Evolutionary conservation across 2,329 filamentous ascomycete genomes (phyloP).

Genomic region (Fusarium xylarioides): DNA sequence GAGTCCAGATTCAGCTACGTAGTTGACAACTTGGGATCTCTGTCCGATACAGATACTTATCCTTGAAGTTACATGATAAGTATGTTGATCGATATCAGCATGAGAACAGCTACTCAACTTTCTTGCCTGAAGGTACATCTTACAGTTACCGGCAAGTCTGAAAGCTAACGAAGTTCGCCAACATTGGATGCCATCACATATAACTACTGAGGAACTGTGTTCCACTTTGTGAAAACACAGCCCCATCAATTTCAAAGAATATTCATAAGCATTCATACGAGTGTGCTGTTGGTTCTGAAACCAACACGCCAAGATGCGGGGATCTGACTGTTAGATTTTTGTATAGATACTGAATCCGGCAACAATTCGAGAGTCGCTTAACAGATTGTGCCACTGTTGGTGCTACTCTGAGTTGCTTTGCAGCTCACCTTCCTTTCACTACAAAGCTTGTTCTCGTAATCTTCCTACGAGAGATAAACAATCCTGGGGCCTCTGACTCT

Average conservation of each 20-base stretch:
- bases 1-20: not conserved
- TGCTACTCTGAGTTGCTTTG: not conserved
- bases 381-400: not conserved
- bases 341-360: not conserved
- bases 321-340: not conserved
- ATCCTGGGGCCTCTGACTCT: not conserved
- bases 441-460: not conserved
- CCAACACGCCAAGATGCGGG: not conserved
- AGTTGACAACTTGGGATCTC: not conserved
- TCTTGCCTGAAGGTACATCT: not conserved
- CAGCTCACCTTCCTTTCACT: slow-evolving; percentile 2
- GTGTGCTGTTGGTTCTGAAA: not conserved
- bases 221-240: not conserved
- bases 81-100: not conserved
- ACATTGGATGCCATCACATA: not conserved
- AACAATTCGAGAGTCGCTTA: not conserved
- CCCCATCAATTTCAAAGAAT: not conserved
- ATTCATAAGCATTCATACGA: not conserved
- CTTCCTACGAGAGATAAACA: not conserved
- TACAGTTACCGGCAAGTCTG: not conserved
- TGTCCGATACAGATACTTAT: not conserved
- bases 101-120: not conserved
- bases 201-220: not conserved
- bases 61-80: not conserved
- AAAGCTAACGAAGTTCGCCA: not conserved